A percentile compares a stretch with the other conserved stretches of the same genome.
Conservation (phyloP, 345 rosid species). For the Angophora floribunda region DNA sequence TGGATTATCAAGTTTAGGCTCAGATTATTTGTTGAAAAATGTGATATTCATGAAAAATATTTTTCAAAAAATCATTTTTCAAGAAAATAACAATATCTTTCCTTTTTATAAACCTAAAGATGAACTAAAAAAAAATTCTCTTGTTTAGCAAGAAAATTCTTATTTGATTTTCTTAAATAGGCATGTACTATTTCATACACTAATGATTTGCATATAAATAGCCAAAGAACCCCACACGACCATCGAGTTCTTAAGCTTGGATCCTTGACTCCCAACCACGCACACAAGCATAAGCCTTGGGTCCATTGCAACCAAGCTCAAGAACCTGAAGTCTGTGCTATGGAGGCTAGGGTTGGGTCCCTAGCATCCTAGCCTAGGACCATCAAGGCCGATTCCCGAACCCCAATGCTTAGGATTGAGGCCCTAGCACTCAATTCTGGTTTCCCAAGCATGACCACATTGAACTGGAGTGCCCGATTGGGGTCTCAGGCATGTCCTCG, state of each 20-base stretch:
- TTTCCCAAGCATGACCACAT: neutral
- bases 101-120: rapidly evolving
- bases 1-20: neutral
- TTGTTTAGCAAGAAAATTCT: neutral
- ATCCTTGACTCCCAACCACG: neutral
- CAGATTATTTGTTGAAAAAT: neutral
- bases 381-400: rapidly evolving
- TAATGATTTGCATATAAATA: neutral
- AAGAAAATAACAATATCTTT: no score
- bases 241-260: neutral
- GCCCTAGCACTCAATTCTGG: rapidly evolving
- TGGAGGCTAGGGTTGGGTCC: no score
- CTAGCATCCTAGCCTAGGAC: rapidly evolving
- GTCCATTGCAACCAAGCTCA: no score
- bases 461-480: no score
- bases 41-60: no score
- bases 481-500: no score
- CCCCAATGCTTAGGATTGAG: neutral
- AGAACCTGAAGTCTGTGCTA: no score
- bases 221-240: neutral
- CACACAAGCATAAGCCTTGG: no score
- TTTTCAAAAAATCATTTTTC: no score
- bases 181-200: neutral
- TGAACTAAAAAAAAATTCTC: no score
- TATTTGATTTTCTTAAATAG: no score